Conservation (phyloP, 495 filamentous ascomycete species). For the Astrocystis sublimbata region DNA sequence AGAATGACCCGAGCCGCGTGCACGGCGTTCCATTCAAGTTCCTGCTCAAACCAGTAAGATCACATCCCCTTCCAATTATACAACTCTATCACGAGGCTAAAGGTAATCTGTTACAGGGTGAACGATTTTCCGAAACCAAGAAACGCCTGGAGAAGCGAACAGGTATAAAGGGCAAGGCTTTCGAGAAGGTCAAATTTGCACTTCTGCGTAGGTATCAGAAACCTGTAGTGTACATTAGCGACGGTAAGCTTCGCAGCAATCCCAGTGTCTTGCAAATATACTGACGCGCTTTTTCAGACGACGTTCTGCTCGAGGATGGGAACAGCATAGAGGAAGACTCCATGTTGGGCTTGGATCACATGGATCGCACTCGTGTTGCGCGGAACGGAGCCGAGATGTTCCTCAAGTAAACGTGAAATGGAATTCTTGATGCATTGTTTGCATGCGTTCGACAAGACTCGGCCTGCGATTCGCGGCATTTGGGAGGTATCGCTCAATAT, state of each 20-base stretch:
- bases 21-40: conserved; percentile 89
- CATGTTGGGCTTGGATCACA: conserved; percentile 84
- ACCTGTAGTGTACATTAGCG: conserved; percentile 72
- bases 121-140: conserved; percentile 87
- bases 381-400: conserved; percentile 60
- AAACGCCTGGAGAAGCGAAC: conserved; percentile 85
- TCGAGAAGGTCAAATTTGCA: conserved; percentile 98
- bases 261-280: neutral
- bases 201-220: conserved; percentile 75
- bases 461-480: conserved; percentile 1
- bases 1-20: conserved; percentile 74
- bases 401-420: conserved; percentile 44
- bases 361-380: conserved; percentile 62
- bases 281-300: conserved; percentile 58
- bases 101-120: conserved; percentile 57
- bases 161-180: conserved; percentile 94
- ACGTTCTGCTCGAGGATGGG: conserved; percentile 75
- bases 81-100: neutral
- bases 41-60: conserved; percentile 74
- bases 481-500: neutral
- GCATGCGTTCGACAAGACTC: neutral
- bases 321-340: conserved; percentile 63
- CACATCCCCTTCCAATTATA: neutral
- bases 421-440: neutral
- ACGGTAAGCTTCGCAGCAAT: conserved; percentile 65